Evolutionary conservation across 495 filamentous ascomycete genomes (phyloP).

Genomic region (Talaromyces thailandensis): DNA sequence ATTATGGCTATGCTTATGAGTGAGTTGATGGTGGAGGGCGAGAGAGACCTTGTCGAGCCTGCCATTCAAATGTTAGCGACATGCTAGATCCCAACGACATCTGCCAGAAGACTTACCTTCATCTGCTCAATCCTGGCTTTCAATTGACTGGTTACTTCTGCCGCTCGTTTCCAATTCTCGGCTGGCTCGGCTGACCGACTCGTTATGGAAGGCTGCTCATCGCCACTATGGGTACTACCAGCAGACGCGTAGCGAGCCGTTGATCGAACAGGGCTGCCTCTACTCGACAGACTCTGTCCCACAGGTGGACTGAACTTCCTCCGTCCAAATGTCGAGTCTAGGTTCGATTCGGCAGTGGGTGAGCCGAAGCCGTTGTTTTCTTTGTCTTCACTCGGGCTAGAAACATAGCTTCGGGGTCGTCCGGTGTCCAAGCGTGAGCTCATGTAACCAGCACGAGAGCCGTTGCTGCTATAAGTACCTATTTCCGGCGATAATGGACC

Average conservation of each 20-base stretch:
- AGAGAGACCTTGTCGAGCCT: conserved; percentile 9
- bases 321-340: conserved; percentile 28
- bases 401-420: conserved; percentile 57
- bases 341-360: conserved; percentile 20
- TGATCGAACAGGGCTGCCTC: conserved; percentile 48
- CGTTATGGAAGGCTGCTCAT: conserved; percentile 25
- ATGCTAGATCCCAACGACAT: no score
- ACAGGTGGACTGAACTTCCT: conserved; percentile 38
- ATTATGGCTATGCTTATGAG: not conserved
- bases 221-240: conserved; percentile 25
- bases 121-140: conserved; percentile 93
- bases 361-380: conserved; percentile 51
- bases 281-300: conserved; percentile 42
- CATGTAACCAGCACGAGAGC: conserved; percentile 27
- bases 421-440: conserved; percentile 29
- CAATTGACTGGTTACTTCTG: conserved; percentile 96
- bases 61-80: not conserved
- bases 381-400: conserved; percentile 73
- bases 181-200: conserved; percentile 46
- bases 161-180: conserved; percentile 95
- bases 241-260: conserved; percentile 23
- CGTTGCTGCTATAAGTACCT: conserved; percentile 19
- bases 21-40: conserved; percentile 4
- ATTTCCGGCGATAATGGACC: conserved; percentile 28
- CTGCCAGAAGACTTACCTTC: conserved; percentile 50